Percentiles rank a stretch among this genome's conserved stretches.
Evolutionary conservation across 805 yeast species (phyloP).

Genomic region (Nakazawaea laoshanensis): DNA sequence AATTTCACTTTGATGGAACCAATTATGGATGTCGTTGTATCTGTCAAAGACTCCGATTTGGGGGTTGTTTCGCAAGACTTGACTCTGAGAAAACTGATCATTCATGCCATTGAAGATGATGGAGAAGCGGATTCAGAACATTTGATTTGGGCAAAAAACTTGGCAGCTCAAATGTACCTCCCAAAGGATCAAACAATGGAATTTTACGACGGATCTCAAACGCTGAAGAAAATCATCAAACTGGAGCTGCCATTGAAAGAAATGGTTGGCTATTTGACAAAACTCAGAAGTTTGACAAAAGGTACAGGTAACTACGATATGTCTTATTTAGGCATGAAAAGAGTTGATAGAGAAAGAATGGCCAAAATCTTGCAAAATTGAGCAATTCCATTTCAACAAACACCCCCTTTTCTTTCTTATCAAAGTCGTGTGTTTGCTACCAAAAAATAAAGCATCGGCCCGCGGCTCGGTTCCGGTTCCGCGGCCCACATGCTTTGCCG

Average conservation of each 20-base stretch:
- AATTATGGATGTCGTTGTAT: constrained; percentile 67
- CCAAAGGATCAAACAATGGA: constrained; percentile 70
- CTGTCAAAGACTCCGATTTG: constrained; percentile 59
- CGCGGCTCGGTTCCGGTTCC: too few relatives aligned
- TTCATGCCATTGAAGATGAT: constrained; percentile 66
- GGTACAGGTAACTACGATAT: constrained; percentile 83
- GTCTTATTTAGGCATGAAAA: constrained; percentile 68
- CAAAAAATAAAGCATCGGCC: too few relatives aligned
- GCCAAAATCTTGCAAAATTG: constrained; percentile 22
- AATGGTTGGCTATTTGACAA: constrained; percentile 83
- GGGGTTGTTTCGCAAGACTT: constrained; percentile 84
- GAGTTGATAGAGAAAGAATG: constrained; percentile 47
- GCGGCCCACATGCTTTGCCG: too few relatives aligned
- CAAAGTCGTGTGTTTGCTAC: too few relatives aligned
- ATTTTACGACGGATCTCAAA: constrained; percentile 17
- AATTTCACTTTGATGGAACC: constrained; percentile 72
- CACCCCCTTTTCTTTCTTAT: too few relatives aligned
- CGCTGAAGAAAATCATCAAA: constrained; percentile 44
- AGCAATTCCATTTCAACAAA: too few relatives aligned
- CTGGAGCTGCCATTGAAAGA: constrained; percentile 82
- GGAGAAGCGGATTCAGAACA: constrained; percentile 10
- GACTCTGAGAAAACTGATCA: constrained; percentile 67
- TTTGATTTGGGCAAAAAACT: constrained; percentile 38
- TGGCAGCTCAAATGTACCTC: constrained; percentile 55
- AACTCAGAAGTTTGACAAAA: constrained; percentile 74